These are phyloP conservation scores for Tetraselmis chui DNA, from an alignment of 139 green algal species.

Conservation along the genomic window DNA sequence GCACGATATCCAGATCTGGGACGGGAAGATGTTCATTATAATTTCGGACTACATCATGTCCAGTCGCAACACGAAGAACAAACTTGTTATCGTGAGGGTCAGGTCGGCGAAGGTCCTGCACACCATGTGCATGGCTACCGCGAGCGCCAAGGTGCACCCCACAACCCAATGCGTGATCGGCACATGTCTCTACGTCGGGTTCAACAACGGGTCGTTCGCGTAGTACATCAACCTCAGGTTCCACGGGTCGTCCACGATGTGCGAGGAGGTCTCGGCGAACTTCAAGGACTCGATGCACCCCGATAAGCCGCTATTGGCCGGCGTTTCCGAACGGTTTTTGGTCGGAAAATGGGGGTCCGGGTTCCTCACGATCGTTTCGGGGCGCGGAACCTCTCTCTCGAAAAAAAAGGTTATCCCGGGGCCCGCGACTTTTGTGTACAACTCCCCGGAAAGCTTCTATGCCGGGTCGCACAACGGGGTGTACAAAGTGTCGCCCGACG, in stretches of 20 bases:
- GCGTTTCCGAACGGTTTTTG: not conserved
- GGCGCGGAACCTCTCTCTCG: not conserved
- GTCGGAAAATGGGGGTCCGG: not conserved
- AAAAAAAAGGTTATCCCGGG: not conserved
- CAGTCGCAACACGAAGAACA: not conserved
- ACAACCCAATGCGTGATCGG: not conserved
- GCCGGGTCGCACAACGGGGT: not conserved
- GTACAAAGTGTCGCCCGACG: not conserved
- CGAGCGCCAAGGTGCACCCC: not conserved
- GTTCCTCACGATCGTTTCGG: not conserved
- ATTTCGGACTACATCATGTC: not conserved
- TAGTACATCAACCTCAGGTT: not conserved
- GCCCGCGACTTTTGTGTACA: not conserved
- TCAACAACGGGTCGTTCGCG: not conserved
- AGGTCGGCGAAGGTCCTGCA: not conserved
- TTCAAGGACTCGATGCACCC: not conserved
- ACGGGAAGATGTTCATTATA: not conserved
- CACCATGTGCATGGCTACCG: not conserved
- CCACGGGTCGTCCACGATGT: not conserved
- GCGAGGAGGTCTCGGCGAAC: not conserved
- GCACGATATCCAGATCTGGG: not conserved
- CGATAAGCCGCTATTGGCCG: not conserved
- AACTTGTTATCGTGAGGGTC: not conserved
- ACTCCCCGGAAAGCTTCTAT: not conserved
- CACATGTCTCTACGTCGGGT: not conserved